Evolutionary conservation across 1,284 basidiomycete genomes (phyloP).

Genomic region (Pisolithus thermaeus): DNA sequence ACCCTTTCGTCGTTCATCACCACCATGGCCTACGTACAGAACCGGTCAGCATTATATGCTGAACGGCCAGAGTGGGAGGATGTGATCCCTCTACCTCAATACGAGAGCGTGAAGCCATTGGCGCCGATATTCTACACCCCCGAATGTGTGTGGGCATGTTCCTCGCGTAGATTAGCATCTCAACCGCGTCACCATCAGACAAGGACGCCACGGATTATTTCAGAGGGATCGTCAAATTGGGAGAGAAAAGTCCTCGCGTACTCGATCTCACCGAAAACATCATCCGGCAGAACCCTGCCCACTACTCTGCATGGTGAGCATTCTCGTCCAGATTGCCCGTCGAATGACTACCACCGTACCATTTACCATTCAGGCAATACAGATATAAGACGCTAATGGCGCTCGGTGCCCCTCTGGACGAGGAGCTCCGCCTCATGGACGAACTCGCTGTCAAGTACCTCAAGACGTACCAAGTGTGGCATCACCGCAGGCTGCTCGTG

Average conservation of each 20-base stretch:
- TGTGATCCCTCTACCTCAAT: constrained; percentile 74
- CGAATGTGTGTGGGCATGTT: constrained; percentile 61
- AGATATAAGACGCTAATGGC: constrained; percentile 79
- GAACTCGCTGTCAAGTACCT: constrained; percentile 74
- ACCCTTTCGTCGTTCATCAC: too few species aligned
- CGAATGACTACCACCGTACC: background rate
- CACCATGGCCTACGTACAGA: constrained; percentile 6
- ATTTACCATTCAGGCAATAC: constrained; percentile 68
- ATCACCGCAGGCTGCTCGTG: constrained; percentile 84
- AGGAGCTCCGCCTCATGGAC: constrained; percentile 80
- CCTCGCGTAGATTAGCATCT: background rate
- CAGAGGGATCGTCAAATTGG: constrained; percentile 69
- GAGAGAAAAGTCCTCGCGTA: constrained; percentile 75
- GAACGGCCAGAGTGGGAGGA: constrained; percentile 75
- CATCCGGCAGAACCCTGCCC: constrained; percentile 85
- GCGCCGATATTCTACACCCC: constrained; percentile 85
- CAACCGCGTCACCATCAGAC: constrained; percentile 44
- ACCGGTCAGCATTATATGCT: constrained; percentile 39
- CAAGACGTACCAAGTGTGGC: constrained; percentile 98
- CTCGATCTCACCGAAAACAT: constrained; percentile 82
- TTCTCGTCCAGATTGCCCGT: constrained; percentile 3
- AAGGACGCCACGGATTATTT: constrained; percentile 91
- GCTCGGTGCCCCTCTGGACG: constrained; percentile 58
- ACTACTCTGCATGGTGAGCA: constrained; percentile 88
- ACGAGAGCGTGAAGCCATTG: constrained; percentile 70